Conservation (phyloP, 306 rosid species). For the Malus fusca region DNA sequence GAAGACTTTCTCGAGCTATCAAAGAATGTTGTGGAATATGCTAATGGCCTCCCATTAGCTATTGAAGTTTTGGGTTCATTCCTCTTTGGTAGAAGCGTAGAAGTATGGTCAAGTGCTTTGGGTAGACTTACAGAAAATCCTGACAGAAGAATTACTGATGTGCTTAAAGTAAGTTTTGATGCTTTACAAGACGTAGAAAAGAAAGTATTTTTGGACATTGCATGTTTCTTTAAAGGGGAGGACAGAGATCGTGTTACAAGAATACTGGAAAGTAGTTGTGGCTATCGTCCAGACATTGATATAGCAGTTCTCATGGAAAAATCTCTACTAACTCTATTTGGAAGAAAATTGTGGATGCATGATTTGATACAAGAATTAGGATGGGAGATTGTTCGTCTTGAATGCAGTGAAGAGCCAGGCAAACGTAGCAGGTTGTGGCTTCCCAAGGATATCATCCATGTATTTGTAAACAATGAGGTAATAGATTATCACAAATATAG, state of each 20-base stretch:
- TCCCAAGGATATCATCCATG: conserved; percentile 3
- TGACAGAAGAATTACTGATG: neutral
- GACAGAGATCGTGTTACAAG: neutral
- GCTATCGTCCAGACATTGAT: neutral
- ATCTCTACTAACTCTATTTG: neutral
- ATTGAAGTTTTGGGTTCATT: conserved; percentile 9
- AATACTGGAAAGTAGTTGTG: conserved; percentile 2
- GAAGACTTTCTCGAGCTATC: neutral
- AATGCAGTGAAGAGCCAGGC: neutral
- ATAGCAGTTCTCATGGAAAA: conserved; percentile 10
- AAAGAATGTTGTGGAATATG: neutral
- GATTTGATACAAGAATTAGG: conserved; percentile 22
- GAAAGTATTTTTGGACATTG: conserved; percentile 14
- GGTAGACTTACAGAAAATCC: neutral
- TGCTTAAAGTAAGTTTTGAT: conserved; percentile 2
- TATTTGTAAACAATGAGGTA: neutral
- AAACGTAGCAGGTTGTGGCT: conserved; percentile 19
- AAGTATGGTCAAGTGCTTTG: conserved; percentile 10
- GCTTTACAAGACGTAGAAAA: neutral
- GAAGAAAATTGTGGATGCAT: conserved; percentile 8
- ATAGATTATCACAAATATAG: neutral
- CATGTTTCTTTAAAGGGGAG: conserved; percentile 15
- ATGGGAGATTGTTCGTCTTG: neutral
- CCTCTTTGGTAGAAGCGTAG: neutral
- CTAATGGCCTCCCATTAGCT: conserved; percentile 14